Evolutionary conservation across 495 filamentous ascomycete genomes (phyloP), one percentile per base, ranked within the genome.

Genomic region (Pyrenula massariospora): DNA sequence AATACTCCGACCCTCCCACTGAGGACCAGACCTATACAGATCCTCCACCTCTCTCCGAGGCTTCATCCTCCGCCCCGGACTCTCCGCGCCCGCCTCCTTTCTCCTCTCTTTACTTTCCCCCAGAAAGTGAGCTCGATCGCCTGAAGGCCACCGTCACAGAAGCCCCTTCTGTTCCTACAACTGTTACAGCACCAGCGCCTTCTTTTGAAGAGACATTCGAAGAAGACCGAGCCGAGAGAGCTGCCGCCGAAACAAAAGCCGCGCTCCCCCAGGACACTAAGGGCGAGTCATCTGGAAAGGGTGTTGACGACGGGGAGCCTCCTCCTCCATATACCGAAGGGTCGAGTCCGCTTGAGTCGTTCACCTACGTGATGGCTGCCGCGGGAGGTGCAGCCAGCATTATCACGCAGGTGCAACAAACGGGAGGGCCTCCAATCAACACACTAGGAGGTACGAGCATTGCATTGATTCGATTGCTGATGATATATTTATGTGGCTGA

Each of bases 301-400:
- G 78, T 59, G 74, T 87, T 61, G 90, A 95, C 72, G 87, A 95
- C 66, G 79, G 80, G 67, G 91, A 95, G 72, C 93, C 93, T 21
- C 93, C 93, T 59, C 93, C 93, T 52, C 93, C 93, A 47, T 98
- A 98, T 68, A 89, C 88, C 57, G 93, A 97, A 81, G 89, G 91
- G 60, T 84, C 78, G 56, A 96, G 89, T 71, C 94, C 94, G 53
- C 83, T 98, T 69, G 82, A 86, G 51, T 90, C 87, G 50, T 98
- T 98, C 66, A 86, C 88, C 63, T 98, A 96, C 83, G 84, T 94
- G 62, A 97, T 97, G 94, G 90, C 91, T 71, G 86, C 90, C 66
- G 90, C 91, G 70, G 91, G 90, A 78, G 93, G 91, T 71, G 88
- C 91, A 61, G 85, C 92, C 73, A 96, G 92, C 82, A 95, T 98